Conservation (phyloP, 257 asterid species). For the Solanum virginianum region DNA sequence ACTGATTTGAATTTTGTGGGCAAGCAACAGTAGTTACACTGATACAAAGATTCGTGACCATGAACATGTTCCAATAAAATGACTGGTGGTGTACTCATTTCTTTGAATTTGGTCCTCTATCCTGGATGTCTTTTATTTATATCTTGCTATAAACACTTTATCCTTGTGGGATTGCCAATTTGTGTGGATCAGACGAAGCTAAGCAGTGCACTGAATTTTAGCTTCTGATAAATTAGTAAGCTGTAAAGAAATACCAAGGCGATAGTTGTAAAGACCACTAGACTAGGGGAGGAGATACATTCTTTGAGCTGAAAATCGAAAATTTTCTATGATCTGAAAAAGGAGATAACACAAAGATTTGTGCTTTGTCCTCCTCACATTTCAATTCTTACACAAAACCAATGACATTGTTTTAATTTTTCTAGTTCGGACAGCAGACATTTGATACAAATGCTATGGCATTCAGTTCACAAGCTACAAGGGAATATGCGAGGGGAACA, state of each 20-base stretch:
- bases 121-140: background rate
- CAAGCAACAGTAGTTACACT: background rate
- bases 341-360: background rate
- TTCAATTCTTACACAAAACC: background rate
- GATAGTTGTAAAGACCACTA: background rate
- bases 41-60: background rate
- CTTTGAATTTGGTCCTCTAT: background rate
- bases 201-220: background rate
- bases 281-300: background rate
- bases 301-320: background rate
- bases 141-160: background rate
- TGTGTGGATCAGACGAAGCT: background rate
- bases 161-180: background rate
- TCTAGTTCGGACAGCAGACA: conserved; percentile 39
- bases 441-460: conserved; percentile 17
- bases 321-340: background rate
- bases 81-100: background rate
- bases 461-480: conserved; percentile 22
- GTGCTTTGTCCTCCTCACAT: background rate
- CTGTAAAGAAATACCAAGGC: background rate
- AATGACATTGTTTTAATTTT: background rate
- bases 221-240: background rate
- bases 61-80: background rate
- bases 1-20: background rate
- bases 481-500: conserved; percentile 36